A percentile compares a stretch with the other conserved stretches of the same genome.
These are phyloP conservation scores for Pilasporangium apinafurcum DNA, from an alignment of 352 stramenopile genomes.

Conservation along the genomic window DNA sequence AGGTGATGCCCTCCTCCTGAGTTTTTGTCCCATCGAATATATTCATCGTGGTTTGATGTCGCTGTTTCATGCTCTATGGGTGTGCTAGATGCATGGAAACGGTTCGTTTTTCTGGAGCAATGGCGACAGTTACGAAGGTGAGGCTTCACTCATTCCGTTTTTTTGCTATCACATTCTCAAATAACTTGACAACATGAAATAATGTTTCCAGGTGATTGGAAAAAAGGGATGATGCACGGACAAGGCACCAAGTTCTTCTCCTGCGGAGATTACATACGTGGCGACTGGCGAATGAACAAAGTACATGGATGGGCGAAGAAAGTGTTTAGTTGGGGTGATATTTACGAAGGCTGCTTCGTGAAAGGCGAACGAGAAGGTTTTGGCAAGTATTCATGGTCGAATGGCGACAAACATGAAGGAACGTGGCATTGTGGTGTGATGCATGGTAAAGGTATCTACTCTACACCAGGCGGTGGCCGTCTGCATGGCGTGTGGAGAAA, in stretches of 20 bases:
- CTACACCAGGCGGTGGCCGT: conserved; percentile 14
- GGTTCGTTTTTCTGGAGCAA: conserved; percentile 73
- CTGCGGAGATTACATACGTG: conserved; percentile 56
- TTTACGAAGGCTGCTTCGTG: conserved; percentile 63
- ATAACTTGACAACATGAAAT: too few relatives aligned
- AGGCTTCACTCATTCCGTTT: not conserved
- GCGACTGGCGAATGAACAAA: conserved; percentile 51
- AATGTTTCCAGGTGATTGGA: conserved; percentile 52
- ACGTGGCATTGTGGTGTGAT: conserved; percentile 45
- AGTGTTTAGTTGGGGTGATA: conserved; percentile 53
- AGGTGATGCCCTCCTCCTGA: conserved; percentile 24
- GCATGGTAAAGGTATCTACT: conserved; percentile 63
- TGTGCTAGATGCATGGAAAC: conserved; percentile 57
- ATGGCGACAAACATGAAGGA: conserved; percentile 60
- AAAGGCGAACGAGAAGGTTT: conserved; percentile 56
- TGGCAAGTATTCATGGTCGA: conserved; percentile 66
- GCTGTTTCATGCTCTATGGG: not conserved
- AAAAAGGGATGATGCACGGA: conserved; percentile 70
- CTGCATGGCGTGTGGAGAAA: conserved; percentile 43
- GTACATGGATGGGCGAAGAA: conserved; percentile 62
- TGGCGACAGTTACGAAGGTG: conserved; percentile 75
- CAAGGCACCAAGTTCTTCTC: conserved; percentile 63
- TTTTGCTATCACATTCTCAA: not conserved
- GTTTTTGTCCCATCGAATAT: not conserved
- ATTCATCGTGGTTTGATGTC: not conserved